phyloP scores from a whole-genome alignment of 805 yeast genomes.

The Ogataea thermomethanolica region DNA sequence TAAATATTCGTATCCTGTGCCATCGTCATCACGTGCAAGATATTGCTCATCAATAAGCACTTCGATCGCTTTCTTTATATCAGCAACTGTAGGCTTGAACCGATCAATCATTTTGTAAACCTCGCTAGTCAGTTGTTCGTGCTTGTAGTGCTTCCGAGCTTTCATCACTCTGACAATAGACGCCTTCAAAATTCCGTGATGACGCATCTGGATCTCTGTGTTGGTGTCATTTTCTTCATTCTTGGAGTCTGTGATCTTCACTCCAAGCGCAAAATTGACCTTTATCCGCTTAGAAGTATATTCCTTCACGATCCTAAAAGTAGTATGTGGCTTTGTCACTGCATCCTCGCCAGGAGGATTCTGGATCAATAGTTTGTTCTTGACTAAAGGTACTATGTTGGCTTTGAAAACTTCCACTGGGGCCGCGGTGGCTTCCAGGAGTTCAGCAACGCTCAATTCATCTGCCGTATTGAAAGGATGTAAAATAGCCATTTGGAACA shows the following conservation, averaged over 20 bases:
- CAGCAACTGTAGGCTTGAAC: conserved; percentile 81
- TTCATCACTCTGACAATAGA: conserved; percentile 97
- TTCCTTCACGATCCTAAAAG: conserved; percentile 69
- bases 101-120: conserved; percentile 82
- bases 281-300: conserved; percentile 82
- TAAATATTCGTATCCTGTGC: conserved; percentile 70
- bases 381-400: conserved; percentile 75
- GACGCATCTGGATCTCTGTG: conserved; percentile 66
- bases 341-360: conserved; percentile 59
- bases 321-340: conserved; percentile 49
- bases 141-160: conserved; percentile 77
- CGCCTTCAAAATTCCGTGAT: conserved; percentile 71
- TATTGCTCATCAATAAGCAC: conserved; percentile 82
- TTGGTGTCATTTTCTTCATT: conserved; percentile 79
- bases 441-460: conserved; percentile 54
- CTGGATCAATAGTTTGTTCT: conserved; percentile 70
- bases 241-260: conserved; percentile 48
- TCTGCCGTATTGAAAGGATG: conserved; percentile 76
- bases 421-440: conserved; percentile 66
- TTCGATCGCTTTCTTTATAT: conserved; percentile 84
- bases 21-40: conserved; percentile 68
- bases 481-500: conserved; percentile 83
- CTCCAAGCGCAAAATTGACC: conserved; percentile 58
- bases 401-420: conserved; percentile 63
- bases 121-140: conserved; percentile 79